phyloP scores from a whole-genome alignment of 768 basidiomycete species.

The Galerina marginata region DNA sequence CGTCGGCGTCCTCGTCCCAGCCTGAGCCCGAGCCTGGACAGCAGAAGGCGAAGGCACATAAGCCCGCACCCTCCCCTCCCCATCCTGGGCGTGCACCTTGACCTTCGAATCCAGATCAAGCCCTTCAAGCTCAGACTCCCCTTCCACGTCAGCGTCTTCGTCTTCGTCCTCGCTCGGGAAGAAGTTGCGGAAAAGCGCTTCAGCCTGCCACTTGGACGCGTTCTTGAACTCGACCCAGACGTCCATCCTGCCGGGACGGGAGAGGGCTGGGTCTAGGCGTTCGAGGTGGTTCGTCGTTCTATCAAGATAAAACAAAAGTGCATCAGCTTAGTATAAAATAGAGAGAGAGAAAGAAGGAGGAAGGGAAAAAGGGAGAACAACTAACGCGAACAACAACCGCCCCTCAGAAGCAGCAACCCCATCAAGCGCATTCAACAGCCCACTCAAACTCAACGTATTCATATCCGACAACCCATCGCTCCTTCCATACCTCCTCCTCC shows the following conservation, averaged over 20 bases:
- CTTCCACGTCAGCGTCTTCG: slow-evolving; percentile 21
- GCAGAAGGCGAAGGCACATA: slow-evolving; percentile 7
- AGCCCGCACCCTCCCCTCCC: slow-evolving; percentile 12
- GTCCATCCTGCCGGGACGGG: slow-evolving; percentile 92
- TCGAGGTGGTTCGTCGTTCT: slow-evolving; percentile 94
- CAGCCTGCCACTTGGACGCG: slow-evolving; percentile 84
- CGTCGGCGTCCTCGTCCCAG: not conserved
- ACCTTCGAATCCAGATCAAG: slow-evolving; percentile 27
- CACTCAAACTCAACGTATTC: slow-evolving; percentile 82
- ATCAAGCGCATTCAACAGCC: slow-evolving; percentile 83
- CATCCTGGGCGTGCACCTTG: slow-evolving; percentile 7
- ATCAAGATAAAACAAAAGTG: no score
- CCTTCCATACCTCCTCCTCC: slow-evolving; percentile 42
- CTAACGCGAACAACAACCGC: slow-evolving; percentile 87
- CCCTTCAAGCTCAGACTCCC: slow-evolving; percentile 19
- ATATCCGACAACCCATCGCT: slow-evolving; percentile 61
- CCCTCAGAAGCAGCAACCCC: slow-evolving; percentile 90
- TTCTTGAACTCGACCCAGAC: slow-evolving; percentile 93
- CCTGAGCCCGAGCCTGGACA: no score
- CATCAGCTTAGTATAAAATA: no score
- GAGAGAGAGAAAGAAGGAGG: slow-evolving; percentile 7
- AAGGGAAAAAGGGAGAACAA: slow-evolving; percentile 21
- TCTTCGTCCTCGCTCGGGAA: slow-evolving; percentile 76
- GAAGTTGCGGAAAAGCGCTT: slow-evolving; percentile 88
- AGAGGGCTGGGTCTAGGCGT: slow-evolving; percentile 86